A percentile compares a stretch with the other conserved stretches of the same genome.
These are phyloP conservation scores for Eucalyptus dawsonii DNA, from an alignment of 345 rosid genomes.

Conservation along the genomic window DNA sequence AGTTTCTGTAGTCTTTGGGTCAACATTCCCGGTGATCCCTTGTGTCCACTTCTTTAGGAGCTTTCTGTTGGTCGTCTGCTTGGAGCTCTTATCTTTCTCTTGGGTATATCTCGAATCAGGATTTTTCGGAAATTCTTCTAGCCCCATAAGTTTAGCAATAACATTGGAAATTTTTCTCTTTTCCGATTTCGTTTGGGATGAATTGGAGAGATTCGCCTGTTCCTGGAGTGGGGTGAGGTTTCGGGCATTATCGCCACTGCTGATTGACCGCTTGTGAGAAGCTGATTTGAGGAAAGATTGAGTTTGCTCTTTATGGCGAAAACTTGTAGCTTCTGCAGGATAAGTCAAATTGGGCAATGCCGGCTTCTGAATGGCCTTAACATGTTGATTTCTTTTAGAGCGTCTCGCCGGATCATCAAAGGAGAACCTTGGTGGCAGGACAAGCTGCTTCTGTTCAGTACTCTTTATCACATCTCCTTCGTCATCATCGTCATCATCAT, in stretches of 20 bases:
- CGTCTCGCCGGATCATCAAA: constrained; percentile 27
- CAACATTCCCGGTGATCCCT: constrained; percentile 4
- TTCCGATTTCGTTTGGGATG: constrained; percentile 24
- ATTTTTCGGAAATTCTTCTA: constrained; percentile 56
- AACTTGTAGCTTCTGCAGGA: constrained; percentile 1
- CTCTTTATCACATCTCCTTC: background rate
- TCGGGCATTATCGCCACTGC: constrained; percentile 4
- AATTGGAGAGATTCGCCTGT: constrained; percentile 9
- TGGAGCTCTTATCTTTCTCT: constrained; percentile 11
- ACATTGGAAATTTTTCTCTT: constrained; percentile 75
- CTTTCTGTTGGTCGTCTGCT: background rate
- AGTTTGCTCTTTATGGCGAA: background rate
- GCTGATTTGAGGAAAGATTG: background rate
- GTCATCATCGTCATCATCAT: constrained; percentile 44
- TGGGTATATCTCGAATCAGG: constrained; percentile 9
- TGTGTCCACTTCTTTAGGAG: constrained; percentile 2
- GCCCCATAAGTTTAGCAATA: constrained; percentile 80
- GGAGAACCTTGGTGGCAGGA: constrained; percentile 28
- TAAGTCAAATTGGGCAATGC: constrained; percentile 36
- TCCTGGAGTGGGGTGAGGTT: constrained; percentile 9
- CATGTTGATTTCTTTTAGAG: constrained; percentile 17
- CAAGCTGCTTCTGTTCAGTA: constrained; percentile 31
- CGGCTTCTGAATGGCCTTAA: constrained; percentile 29
- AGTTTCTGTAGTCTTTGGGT: constrained; percentile 9
- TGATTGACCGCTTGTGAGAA: constrained; percentile 26